Percentiles rank a stretch among this genome's conserved stretches.
Evolutionary conservation across 495 filamentous ascomycete species (phyloP).

Genomic region (Physcia stellaris): DNA sequence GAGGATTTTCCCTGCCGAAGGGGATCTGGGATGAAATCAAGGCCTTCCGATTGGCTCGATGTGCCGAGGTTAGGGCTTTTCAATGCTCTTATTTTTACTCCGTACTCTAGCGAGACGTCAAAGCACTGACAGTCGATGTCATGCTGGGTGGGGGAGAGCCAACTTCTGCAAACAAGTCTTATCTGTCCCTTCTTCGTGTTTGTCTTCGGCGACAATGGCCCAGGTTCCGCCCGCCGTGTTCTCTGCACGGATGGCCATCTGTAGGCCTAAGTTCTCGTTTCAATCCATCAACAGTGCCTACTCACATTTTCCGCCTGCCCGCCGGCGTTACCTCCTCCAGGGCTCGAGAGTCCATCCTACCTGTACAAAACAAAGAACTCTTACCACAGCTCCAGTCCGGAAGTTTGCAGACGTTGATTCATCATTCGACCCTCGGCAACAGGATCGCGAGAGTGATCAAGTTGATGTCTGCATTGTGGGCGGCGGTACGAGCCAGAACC

Average conservation of each 20-base stretch:
- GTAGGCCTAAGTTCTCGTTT: not conserved
- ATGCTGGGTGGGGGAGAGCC: too few species aligned
- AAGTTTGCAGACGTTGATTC: slow-evolving; percentile 43
- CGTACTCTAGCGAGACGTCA: too few species aligned
- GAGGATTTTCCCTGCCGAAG: too few species aligned
- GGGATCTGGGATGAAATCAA: too few species aligned
- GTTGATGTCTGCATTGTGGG: slow-evolving; percentile 97
- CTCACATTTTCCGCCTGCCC: slow-evolving; percentile 13
- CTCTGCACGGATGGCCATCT: slow-evolving; percentile 1
- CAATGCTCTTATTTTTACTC: too few species aligned
- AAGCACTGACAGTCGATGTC: too few species aligned
- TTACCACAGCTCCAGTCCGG: slow-evolving; percentile 35
- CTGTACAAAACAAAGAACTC: slow-evolving; percentile 10
- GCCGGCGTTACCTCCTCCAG: slow-evolving; percentile 14
- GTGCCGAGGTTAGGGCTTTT: too few species aligned
- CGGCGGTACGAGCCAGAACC: slow-evolving; percentile 62
- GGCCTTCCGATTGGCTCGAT: too few species aligned
- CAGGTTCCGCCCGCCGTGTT: slow-evolving; percentile 1
- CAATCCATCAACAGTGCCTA: slow-evolving; percentile 6
- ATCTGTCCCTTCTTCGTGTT: not conserved
- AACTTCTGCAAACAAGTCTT: not conserved
- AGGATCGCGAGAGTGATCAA: slow-evolving; percentile 79
- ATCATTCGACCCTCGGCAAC: slow-evolving; percentile 52
- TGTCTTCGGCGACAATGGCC: too few species aligned
- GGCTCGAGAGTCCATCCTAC: slow-evolving; percentile 1